A percentile compares a stretch with the other conserved stretches of the same genome.
phyloP scores from a whole-genome alignment of 106 monocot species.

The Xerophyta viscosa region DNA sequence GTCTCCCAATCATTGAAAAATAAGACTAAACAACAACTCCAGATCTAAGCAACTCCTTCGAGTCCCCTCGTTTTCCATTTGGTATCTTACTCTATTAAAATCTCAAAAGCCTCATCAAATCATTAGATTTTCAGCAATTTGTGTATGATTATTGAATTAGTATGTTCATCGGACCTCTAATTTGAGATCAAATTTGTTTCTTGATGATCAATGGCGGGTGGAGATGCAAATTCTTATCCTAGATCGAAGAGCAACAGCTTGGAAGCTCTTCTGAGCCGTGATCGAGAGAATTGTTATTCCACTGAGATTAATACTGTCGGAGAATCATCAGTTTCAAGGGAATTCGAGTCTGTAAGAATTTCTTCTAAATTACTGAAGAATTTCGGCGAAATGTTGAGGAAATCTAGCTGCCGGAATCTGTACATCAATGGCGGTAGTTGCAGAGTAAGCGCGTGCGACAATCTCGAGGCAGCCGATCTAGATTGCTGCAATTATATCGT shows the following conservation, averaged over 20 bases:
- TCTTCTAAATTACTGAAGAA: constrained; percentile 11
- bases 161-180: no score
- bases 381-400: constrained; percentile 22
- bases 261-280: constrained; percentile 9
- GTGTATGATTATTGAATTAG: no score
- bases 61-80: no score
- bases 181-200: no score
- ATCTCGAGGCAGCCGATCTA: constrained; percentile 27
- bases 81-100: no score
- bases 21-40: no score
- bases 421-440: constrained; percentile 49
- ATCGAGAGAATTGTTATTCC: neutral
- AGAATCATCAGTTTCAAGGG: constrained; percentile 14
- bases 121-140: no score
- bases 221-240: constrained; percentile 1
- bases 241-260: constrained; percentile 34
- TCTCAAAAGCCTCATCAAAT: no score
- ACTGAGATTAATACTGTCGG: neutral
- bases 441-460: constrained; percentile 60
- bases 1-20: no score
- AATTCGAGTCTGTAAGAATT: constrained; percentile 23
- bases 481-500: constrained; percentile 36
- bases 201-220: constrained; percentile 27
- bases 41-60: no score
- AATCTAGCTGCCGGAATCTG: constrained; percentile 5